Evolutionary conservation across 495 filamentous ascomycete species (phyloP).

Genomic region (Oleoguttula mirabilis): DNA sequence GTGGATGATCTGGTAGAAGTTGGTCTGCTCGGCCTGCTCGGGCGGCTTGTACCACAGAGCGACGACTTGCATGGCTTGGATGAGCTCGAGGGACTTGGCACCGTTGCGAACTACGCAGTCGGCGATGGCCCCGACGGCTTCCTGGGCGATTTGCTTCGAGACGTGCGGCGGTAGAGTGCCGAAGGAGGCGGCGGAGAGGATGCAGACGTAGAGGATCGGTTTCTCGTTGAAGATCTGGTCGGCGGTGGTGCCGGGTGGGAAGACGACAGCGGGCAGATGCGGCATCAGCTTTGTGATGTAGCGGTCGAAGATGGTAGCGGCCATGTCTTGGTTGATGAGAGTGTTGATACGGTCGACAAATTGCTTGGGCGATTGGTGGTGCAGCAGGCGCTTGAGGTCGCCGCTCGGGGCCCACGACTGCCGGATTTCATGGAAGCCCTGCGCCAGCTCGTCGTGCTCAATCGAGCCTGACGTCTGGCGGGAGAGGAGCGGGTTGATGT

Average conservation of each 20-base stretch:
- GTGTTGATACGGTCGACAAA: conserved; percentile 38
- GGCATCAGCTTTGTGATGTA: conserved; percentile 58
- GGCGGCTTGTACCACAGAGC: conserved; percentile 77
- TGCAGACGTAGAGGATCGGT: conserved; percentile 70
- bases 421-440: conserved; percentile 6
- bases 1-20: conserved; percentile 82
- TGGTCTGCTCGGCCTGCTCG: conserved; percentile 72
- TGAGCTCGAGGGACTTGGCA: conserved; percentile 74
- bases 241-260: conserved; percentile 53
- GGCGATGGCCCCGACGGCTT: conserved; percentile 61
- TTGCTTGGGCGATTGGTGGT: conserved; percentile 14
- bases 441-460: neutral
- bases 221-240: conserved; percentile 55
- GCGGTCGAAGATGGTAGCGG: conserved; percentile 51
- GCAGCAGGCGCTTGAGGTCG: conserved; percentile 12
- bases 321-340: conserved; percentile 50
- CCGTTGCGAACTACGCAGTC: conserved; percentile 62
- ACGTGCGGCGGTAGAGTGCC: conserved; percentile 27
- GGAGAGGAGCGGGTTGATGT: neutral
- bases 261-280: conserved; percentile 69
- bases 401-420: neutral
- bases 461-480: neutral
- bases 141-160: conserved; percentile 44
- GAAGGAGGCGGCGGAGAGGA: conserved; percentile 53
- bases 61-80: conserved; percentile 64